phyloP scores from a whole-genome alignment of 129 eudicot genomes.

The Artemisia tridentata region DNA sequence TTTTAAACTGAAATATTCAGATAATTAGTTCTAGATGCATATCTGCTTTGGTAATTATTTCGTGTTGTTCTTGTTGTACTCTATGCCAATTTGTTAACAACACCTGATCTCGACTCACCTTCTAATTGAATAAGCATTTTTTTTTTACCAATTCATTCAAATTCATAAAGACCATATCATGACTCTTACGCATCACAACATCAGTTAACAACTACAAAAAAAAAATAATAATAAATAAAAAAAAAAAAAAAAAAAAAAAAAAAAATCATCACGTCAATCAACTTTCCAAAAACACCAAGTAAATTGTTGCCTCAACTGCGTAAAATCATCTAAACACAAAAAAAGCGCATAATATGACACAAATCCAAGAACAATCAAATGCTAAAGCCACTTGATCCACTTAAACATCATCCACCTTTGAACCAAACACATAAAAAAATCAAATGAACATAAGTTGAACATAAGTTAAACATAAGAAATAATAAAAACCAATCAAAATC shows the following conservation, averaged over 20 bases:
- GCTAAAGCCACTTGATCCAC: neutral
- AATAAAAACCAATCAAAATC: neutral
- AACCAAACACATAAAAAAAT: neutral
- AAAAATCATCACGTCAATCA: neutral
- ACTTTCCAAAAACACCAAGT: neutral
- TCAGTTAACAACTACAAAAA: neutral
- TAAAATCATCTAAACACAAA: neutral
- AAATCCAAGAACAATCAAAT: neutral
- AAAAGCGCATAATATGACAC: neutral
- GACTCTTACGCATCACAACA: neutral
- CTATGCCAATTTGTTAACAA: no score
- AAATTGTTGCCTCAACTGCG: neutral
- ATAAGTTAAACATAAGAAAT: neutral
- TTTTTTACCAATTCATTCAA: neutral
- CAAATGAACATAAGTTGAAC: neutral
- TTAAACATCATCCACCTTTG: neutral
- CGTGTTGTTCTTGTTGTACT: no score
- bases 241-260: neutral
- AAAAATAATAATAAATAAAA: neutral
- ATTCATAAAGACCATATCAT: neutral
- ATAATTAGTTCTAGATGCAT: no score
- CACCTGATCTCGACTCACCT: no score
- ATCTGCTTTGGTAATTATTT: no score
- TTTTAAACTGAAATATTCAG: no score
- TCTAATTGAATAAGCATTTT: no score